Conservation (phyloP, 495 filamentous ascomycete genomes). For the Podospora sp. region DNA sequence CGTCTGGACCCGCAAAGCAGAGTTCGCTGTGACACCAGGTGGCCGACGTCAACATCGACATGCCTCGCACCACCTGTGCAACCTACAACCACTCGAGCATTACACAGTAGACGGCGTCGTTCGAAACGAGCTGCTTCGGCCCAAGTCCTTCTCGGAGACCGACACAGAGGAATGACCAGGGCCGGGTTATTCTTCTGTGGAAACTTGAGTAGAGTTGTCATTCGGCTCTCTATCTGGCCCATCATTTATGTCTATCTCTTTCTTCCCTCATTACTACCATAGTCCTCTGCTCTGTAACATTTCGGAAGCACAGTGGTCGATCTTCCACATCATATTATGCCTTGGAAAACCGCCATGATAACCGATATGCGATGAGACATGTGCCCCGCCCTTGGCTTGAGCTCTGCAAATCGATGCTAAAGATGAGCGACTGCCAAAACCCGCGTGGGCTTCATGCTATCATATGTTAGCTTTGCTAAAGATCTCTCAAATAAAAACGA, state of each 20-base stretch:
- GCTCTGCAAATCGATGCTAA: slow-evolving; percentile 10
- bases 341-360: slow-evolving; percentile 20
- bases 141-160: no score
- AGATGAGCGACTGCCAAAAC: slow-evolving; percentile 11
- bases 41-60: neutral
- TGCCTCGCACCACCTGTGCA: neutral
- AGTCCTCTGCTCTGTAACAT: slow-evolving; percentile 23
- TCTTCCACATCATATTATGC: slow-evolving; percentile 10
- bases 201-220: neutral
- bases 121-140: no score
- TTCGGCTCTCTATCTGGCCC: slow-evolving; percentile 11
- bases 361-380: slow-evolving; percentile 18
- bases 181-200: no score
- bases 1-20: no score
- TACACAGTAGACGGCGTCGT: no score
- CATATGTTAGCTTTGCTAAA: neutral
- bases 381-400: slow-evolving; percentile 12
- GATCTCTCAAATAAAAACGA: slow-evolving; percentile 14
- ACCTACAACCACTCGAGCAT: no score
- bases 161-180: no score
- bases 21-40: no score
- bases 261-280: slow-evolving; percentile 26
- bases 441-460: neutral
- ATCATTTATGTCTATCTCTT: slow-evolving; percentile 6
- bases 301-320: slow-evolving; percentile 16